Base-by-base conservation (phyloP, 257 asterid species). In the Solanum sejunctum region DNA sequence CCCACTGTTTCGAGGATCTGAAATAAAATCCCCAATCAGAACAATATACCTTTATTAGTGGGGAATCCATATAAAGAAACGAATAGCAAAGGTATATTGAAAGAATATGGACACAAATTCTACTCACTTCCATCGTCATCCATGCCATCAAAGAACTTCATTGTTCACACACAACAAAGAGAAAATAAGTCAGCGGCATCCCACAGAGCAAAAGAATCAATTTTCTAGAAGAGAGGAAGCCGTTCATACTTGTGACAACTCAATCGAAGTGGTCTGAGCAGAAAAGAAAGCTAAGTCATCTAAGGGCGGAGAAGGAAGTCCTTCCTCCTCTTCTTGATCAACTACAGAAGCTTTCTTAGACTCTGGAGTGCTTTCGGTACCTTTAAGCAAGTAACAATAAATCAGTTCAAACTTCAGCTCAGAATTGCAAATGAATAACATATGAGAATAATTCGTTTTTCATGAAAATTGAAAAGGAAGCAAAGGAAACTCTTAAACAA, bases 61-160 rank as follows among this genome's bases (percentile, higher is more conserved):
- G 93, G 95, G 91, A 87, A 89, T 91, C 90, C 90, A 54, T 86
- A 85, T 82, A 88, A 88, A 82, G 92, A 93, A 89, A 94, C 89
- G 69, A 88, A 84, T 82, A 91, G 91, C 88, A 88, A 87, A 88
- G 86, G 86, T 66, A 84, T 77, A 86, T 32, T 47, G 70, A 86
- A 88, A 91, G 81, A 86, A 69, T 88, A 85, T 87, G 88, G 86
- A 69, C 51, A 75, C 70, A 86, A 83, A 52, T 83, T 72, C 81
- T 91, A 96, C 99, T 96, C 97, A 96, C 99, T 96, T 92, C 97
- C 98, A 82, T 95, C 95, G 75, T 93, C 98, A 84, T 96, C 99
- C 96, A 96, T 93, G 89, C 95, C 97, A 45, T 96, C 99, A 85
- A 96, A 96, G 93, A 96, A 92, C 99, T 96, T 83, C 84, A 28